phyloP scores from a whole-genome alignment of 805 yeast species.

The Debaryomyces tyrocola region DNA sequence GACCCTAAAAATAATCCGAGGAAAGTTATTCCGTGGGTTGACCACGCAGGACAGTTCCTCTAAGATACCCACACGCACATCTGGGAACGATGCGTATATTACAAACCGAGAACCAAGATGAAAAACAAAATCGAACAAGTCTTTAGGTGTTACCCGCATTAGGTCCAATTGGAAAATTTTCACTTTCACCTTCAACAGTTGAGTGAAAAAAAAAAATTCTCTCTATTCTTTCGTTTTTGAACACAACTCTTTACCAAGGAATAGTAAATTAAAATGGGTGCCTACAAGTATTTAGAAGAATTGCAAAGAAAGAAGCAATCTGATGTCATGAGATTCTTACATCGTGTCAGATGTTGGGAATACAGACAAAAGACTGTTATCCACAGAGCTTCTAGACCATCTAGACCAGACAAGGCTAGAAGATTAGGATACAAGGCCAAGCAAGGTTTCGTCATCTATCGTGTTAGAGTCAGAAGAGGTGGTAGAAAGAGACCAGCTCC shows the following conservation, averaged over 20 bases:
- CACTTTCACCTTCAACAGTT: background rate
- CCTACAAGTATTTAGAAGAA: slow-evolving; percentile 99
- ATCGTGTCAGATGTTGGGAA: slow-evolving; percentile 99
- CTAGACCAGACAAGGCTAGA: slow-evolving; percentile 99
- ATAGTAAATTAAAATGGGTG: slow-evolving; percentile 72
- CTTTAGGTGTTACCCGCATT: background rate
- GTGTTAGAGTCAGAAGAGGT: slow-evolving; percentile 99
- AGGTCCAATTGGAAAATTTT: background rate
- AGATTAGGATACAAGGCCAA: slow-evolving; percentile 99
- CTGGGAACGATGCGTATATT: too few species aligned
- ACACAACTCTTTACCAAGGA: slow-evolving; percentile 2
- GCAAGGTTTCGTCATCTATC: slow-evolving; percentile 98
- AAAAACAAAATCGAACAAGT: too few species aligned
- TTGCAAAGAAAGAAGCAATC: slow-evolving; percentile 99
- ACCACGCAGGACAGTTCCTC: too few species aligned
- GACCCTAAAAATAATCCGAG: too few species aligned
- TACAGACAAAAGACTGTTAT: slow-evolving; percentile 98
- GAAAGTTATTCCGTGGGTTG: too few species aligned
- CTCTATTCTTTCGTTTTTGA: background rate
- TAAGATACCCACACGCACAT: too few species aligned
- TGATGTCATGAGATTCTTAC: slow-evolving; percentile 97
- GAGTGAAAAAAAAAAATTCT: background rate
- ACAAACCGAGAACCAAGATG: too few species aligned
- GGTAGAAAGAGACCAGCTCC: slow-evolving; percentile 99
- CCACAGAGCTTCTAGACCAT: slow-evolving; percentile 98